Evolutionary conservation across 805 yeast genomes (phyloP).

Genomic region (Teunomyces stri): DNA sequence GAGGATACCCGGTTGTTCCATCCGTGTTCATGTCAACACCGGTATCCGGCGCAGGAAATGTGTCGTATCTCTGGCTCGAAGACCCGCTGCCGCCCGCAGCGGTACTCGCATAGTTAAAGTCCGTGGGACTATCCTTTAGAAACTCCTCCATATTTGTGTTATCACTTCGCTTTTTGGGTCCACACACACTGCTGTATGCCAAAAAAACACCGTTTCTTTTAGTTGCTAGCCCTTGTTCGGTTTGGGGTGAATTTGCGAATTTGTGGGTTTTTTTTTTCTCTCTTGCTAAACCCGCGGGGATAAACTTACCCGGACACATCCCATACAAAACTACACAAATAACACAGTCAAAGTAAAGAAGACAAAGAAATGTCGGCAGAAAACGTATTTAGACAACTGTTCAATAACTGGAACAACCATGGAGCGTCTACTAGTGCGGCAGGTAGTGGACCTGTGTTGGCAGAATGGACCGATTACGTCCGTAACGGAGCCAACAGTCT

Average conservation of each 20-base stretch:
- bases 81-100: constrained; percentile 3
- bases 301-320: constrained; percentile 9
- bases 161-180: too few species aligned
- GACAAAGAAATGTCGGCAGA: constrained; percentile 29
- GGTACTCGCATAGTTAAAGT: constrained; percentile 11
- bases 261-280: neutral
- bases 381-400: constrained; percentile 32
- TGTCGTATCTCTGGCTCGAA: constrained; percentile 3
- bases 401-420: constrained; percentile 28
- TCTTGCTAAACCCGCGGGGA: neutral
- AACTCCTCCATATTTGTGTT: constrained; percentile 26
- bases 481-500: constrained; percentile 50
- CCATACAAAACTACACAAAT: neutral
- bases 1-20: constrained; percentile 11
- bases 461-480: constrained; percentile 45
- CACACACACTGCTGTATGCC: neutral
- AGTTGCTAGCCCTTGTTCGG: constrained; percentile 1
- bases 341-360: neutral
- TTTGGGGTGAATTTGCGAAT: neutral
- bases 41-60: neutral
- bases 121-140: constrained; percentile 33
- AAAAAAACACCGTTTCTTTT: too few species aligned
- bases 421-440: constrained; percentile 7
- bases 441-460: constrained; percentile 24
- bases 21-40: neutral